These are phyloP conservation scores for Aspergillus caelatus DNA, from an alignment of 2,329 filamentous ascomycete genomes.

Conservation along the genomic window DNA sequence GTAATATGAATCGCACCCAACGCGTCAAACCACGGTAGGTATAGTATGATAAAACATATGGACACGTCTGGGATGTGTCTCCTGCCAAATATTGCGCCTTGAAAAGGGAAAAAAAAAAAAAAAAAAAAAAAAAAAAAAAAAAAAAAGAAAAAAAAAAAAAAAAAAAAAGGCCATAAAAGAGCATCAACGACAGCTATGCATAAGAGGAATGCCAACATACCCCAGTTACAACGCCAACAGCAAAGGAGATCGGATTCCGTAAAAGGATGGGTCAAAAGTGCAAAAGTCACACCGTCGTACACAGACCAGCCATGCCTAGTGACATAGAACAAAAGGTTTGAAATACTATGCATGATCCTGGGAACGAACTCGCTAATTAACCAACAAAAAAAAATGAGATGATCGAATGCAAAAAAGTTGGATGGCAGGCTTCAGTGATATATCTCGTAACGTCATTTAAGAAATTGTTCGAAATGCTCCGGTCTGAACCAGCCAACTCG, in stretches of 20 bases:
- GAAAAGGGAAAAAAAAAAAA: not conserved
- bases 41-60: not conserved
- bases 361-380: slow-evolving; percentile 14
- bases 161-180: too few species aligned
- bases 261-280: not conserved
- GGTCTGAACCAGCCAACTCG: slow-evolving; percentile 79
- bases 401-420: not conserved
- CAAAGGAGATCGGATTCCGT: not conserved
- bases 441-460: slow-evolving; percentile 24
- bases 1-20: not conserved
- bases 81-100: not conserved
- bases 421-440: not conserved
- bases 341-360: not conserved
- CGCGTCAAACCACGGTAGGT: not conserved
- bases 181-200: not conserved
- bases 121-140: too few species aligned
- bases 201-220: not conserved
- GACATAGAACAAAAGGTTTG: slow-evolving; percentile 1
- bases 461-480: slow-evolving; percentile 51
- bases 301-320: slow-evolving; percentile 15
- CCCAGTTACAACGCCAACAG: not conserved
- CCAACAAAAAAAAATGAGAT: not conserved
- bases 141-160: too few species aligned
- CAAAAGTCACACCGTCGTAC: not conserved
- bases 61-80: not conserved